Percentiles rank a stretch among this genome's conserved stretches.
Conservation (phyloP, 768 basidiomycete genomes). For the Macrolepiota fuliginosa region DNA sequence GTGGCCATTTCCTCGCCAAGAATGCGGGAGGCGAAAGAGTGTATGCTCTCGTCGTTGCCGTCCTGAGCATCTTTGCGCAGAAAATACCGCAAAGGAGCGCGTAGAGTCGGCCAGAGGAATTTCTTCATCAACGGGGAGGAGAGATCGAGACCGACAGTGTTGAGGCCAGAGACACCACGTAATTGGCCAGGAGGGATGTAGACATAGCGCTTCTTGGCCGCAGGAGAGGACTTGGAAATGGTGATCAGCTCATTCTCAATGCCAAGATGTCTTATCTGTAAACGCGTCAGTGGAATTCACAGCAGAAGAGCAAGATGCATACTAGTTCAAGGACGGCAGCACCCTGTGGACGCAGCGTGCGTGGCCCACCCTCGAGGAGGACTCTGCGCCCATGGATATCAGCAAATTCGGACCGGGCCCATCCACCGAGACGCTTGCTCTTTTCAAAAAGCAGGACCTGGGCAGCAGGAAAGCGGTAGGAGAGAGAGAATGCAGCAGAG, state of each 20-base stretch:
- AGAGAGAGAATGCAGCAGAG: constrained; percentile 75
- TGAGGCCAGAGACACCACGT: constrained; percentile 45
- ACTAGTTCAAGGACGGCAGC: constrained; percentile 79
- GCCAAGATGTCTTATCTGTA: constrained; percentile 73
- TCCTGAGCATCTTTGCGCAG: constrained; percentile 36
- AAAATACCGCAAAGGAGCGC: constrained; percentile 60
- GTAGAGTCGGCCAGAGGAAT: constrained; percentile 29
- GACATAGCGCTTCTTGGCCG: constrained; percentile 78
- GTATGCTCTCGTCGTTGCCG: constrained; percentile 72
- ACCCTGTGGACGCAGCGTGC: constrained; percentile 80
- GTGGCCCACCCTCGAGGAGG: constrained; percentile 81
- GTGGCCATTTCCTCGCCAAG: constrained; percentile 75
- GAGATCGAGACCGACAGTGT: constrained; percentile 35
- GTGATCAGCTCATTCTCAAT: constrained; percentile 61
- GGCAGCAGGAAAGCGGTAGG: constrained; percentile 57
- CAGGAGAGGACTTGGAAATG: constrained; percentile 62
- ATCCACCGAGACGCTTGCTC: constrained; percentile 72
- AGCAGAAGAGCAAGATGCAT: constrained; percentile 22
- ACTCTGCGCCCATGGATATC: constrained; percentile 37
- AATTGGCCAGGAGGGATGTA: constrained; percentile 39
- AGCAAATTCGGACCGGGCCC: constrained; percentile 68
- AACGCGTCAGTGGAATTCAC: background rate
- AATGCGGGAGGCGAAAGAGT: constrained; percentile 70
- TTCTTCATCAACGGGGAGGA: constrained; percentile 34
- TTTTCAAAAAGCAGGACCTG: constrained; percentile 72